Base-by-base conservation (phyloP, 805 yeast species). In the Saccharomycopsis sp. region DNA sequence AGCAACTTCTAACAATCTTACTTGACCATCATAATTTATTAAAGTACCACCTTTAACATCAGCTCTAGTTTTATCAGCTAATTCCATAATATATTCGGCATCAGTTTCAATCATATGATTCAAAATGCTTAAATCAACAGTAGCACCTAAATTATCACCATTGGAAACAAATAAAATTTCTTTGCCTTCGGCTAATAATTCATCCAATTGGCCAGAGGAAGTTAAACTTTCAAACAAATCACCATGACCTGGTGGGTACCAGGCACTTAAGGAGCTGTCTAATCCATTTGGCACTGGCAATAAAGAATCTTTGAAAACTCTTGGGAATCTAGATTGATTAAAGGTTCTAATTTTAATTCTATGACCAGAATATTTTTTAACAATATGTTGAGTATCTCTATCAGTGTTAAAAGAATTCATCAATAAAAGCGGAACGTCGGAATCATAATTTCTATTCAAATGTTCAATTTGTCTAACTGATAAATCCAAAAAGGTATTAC, bases 191-290 rank as follows among this genome's bases (percentile, higher is more conserved):
- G 81, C 86, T 52, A 93, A 72, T 53, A 93, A 75, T 51, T 83
- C 79, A 61, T 93, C 97, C 54, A 93, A 74, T 61, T 90, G 93
- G 50, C 98, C 98, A 9, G 95, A 81, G 47, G 85, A 78, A 49
- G 84, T 80, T 60, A 93, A 72, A 19, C 93, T 72, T 70, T 93
- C 98, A 56, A 89, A 93, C 64, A 93, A 70, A 68, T 93, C 98
- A 68, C 98, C 98, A 66, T 93, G 98, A 43, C 98, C 98, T n/a
- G 98, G 98, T 41, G 98, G 98, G 63, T 93, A 93, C 98, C 98
- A 93, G 47, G 85, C 72, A 58, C 86, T 90, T 56, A 85, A 73
- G 58, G 87, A 95, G 50, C 81, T 80, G 16, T 49, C 47, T 53
- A 63, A 74, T 28, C 75, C 60, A 53, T 83, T 77, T 48, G 98